Conservation (phyloP, 2,329 filamentous ascomycete genomes). For the Penicillium corylophilum region DNA sequence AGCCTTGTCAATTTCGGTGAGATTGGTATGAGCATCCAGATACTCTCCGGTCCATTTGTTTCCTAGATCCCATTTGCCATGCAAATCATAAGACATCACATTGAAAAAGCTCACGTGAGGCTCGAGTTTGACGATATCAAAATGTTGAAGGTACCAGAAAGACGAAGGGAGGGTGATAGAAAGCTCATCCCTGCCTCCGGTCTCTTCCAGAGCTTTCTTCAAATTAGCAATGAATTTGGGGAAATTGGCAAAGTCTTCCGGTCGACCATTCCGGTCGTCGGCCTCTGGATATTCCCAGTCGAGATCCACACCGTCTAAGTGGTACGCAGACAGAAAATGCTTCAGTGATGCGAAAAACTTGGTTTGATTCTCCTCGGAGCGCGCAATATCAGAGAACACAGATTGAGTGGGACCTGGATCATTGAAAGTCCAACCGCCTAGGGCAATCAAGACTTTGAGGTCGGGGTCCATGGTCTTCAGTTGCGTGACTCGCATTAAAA, state of each 20-base stretch:
- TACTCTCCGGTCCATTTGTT: slow-evolving; percentile 27
- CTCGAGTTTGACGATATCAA: slow-evolving; percentile 19
- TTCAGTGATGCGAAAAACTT: background rate
- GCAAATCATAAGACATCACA: slow-evolving; percentile 29
- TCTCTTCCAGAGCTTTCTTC: slow-evolving; percentile 4
- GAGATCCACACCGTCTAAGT: slow-evolving; percentile 48
- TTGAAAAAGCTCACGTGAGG: slow-evolving; percentile 22
- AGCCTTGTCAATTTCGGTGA: slow-evolving; percentile 43
- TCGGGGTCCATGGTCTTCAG: slow-evolving; percentile 32
- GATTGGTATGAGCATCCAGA: slow-evolving; percentile 44
- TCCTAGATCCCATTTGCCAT: slow-evolving; percentile 8
- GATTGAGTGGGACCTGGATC: slow-evolving; percentile 20
- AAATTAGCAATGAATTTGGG: slow-evolving; percentile 12
- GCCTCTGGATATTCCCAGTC: slow-evolving; percentile 47
- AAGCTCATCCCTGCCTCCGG: slow-evolving; percentile 4
- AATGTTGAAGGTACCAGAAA: slow-evolving; percentile 31
- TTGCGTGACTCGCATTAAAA: slow-evolving; percentile 27
- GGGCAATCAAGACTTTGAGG: slow-evolving; percentile 24
- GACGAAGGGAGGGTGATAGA: slow-evolving; percentile 23
- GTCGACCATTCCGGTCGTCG: slow-evolving; percentile 37
- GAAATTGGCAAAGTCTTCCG: slow-evolving; percentile 36
- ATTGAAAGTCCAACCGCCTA: slow-evolving; percentile 28
- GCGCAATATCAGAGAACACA: slow-evolving; percentile 18
- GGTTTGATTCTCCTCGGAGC: slow-evolving; percentile 1
- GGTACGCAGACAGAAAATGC: slow-evolving; percentile 29